Conservation (phyloP, 805 yeast genomes). For the Myxozyma sirexii region DNA sequence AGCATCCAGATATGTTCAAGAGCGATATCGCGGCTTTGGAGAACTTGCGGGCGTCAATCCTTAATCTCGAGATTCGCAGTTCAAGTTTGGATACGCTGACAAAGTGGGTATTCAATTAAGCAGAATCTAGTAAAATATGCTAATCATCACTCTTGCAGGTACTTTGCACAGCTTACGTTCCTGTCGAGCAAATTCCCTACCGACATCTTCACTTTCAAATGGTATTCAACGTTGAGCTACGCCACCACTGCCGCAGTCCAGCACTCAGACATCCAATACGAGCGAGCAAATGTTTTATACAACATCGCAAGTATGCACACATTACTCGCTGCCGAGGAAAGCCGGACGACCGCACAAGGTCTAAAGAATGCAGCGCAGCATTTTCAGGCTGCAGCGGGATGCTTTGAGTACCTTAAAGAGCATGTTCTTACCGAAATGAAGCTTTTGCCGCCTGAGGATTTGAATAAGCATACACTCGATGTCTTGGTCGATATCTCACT, state of each 20-base stretch:
- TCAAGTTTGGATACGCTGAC: slow-evolving; percentile 41
- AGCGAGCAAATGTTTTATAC: slow-evolving; percentile 62
- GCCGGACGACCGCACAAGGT: slow-evolving; percentile 53
- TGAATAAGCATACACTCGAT: slow-evolving; percentile 54
- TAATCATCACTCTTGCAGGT: slow-evolving; percentile 46
- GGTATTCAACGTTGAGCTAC: slow-evolving; percentile 72
- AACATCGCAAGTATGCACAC: slow-evolving; percentile 71
- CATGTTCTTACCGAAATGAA: slow-evolving; percentile 35
- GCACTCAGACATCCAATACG: slow-evolving; percentile 57
- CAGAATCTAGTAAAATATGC: background rate
- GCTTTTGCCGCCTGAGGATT: slow-evolving; percentile 47
- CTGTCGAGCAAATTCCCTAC: slow-evolving; percentile 63
- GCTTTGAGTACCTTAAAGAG: slow-evolving; percentile 49
- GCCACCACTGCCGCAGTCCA: slow-evolving; percentile 52
- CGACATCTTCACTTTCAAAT: slow-evolving; percentile 61
- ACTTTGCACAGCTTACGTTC: slow-evolving; percentile 51
- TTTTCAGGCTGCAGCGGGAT: slow-evolving; percentile 75
- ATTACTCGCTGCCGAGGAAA: slow-evolving; percentile 53
- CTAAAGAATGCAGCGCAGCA: slow-evolving; percentile 62
- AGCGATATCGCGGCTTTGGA: slow-evolving; percentile 47
- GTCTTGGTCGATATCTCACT: slow-evolving; percentile 58
- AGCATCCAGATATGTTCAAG: slow-evolving; percentile 42
- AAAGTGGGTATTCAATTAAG: slow-evolving; percentile 3
- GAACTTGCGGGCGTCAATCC: slow-evolving; percentile 49
- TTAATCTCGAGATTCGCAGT: slow-evolving; percentile 44